Base-by-base conservation (phyloP, 1,284 basidiomycete genomes). In the Sutorius eximius region DNA sequence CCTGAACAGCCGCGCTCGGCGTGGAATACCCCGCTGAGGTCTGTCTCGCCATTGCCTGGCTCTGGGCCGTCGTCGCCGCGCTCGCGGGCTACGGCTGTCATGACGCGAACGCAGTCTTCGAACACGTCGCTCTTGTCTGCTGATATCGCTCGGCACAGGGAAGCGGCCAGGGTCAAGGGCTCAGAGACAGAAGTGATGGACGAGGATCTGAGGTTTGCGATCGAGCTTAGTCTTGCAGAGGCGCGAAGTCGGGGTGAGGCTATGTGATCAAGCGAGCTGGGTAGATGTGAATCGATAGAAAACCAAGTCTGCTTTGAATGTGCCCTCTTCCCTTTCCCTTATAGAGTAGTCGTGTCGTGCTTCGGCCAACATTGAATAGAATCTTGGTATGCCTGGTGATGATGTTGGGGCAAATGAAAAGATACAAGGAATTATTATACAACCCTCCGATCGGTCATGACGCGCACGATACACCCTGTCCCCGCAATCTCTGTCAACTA, bases 401-500 rank as follows among this genome's bases (percentile, higher is more conserved):
- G 18, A 10, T n/a, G 22, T 27, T 16, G n/a, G 7, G 15, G 30
- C 15, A 27, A 10, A 10, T 24, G 34, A n/a, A 30, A 47, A 4
- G 3, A 51, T 45, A 51, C 45, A 45, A 38, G 1, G 9, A 12
- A 27, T 32, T 37, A n/a, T 77, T 80, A 95, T 59, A 96, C 87
- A 57, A 81, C 81, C 66, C 89, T 82, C 61, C 93, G 85, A 75
- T 99, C 96, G 37, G 95, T 94, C 95, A 99, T 98, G 57, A 95
- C 94, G 65, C 95, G 81, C 59, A 98, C 94, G 71, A 99, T 98
- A 73, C 93, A 96, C 9, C 96, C 97, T 2, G 92, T 94, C 16
- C 97, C 96, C 7, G 95, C 95, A 30, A 90, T 83, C 72, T 98
- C 96, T 20, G 95, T 97, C 68, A 99, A 77, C 95, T 98, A 70